Evolutionary conservation across 2,329 filamentous ascomycete species (phyloP).

Genomic region (Nemania serpens): DNA sequence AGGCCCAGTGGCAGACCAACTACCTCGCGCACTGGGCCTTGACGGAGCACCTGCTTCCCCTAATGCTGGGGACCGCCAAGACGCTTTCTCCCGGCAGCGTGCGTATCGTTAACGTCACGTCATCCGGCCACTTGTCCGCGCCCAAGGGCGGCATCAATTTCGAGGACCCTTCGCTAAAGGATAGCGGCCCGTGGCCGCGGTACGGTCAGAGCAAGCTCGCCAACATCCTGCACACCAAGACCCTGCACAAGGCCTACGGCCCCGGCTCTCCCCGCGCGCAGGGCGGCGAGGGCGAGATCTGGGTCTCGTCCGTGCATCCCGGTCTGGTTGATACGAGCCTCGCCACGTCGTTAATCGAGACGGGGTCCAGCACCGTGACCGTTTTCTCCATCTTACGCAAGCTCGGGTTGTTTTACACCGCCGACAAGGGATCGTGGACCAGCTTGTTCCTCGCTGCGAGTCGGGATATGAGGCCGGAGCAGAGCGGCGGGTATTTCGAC

Average conservation of each 20-base stretch:
- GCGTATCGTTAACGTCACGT: constrained; percentile 39
- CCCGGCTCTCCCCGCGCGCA: constrained; percentile 36
- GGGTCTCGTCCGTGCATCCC: constrained; percentile 46
- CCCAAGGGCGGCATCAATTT: constrained; percentile 38
- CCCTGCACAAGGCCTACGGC: constrained; percentile 44
- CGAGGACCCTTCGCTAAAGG: constrained; percentile 29
- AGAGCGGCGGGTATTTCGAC: constrained; percentile 44
- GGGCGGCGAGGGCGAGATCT: constrained; percentile 45
- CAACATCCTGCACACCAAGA: constrained; percentile 49
- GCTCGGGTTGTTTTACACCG: constrained; percentile 34
- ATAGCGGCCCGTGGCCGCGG: constrained; percentile 33
- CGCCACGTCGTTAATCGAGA: constrained; percentile 20
- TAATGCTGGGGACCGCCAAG: constrained; percentile 42
- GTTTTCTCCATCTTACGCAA: constrained; percentile 21
- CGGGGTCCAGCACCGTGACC: constrained; percentile 11
- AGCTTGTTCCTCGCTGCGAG: constrained; percentile 46
- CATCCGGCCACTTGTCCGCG: constrained; percentile 36
- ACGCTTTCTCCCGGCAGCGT: constrained; percentile 32
- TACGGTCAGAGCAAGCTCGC: constrained; percentile 54
- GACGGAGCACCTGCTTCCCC: constrained; percentile 45
- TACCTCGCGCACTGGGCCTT: constrained; percentile 50
- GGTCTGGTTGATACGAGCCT: constrained; percentile 46
- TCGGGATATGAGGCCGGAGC: constrained; percentile 43
- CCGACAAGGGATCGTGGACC: constrained; percentile 44
- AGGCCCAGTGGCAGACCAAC: constrained; percentile 49